phyloP scores from a whole-genome alignment of 768 basidiomycete genomes.

The Tricholoma hemisulphureum region DNA sequence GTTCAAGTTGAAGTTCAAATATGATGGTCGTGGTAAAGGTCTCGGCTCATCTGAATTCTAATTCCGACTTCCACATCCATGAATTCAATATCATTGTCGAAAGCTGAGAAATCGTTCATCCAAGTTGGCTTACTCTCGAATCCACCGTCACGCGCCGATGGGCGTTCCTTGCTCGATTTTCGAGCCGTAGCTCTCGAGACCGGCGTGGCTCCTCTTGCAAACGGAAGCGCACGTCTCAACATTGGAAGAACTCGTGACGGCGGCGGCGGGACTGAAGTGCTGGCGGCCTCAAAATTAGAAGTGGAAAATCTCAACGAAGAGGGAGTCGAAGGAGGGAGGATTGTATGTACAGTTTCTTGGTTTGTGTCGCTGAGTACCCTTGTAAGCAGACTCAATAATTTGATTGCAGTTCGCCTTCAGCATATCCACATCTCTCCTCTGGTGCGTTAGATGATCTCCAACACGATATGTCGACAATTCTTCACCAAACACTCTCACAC shows the following conservation, averaged over 20 bases:
- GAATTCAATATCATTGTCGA: conserved; percentile 50
- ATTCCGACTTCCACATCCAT: not conserved
- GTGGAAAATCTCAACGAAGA: conserved; percentile 56
- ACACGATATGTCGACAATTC: conserved; percentile 62
- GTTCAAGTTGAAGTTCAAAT: too few species aligned
- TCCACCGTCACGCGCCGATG: conserved; percentile 73
- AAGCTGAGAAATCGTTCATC: conserved; percentile 78
- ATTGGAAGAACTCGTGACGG: conserved; percentile 62
- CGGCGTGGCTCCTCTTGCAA: conserved; percentile 75
- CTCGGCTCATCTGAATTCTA: not conserved
- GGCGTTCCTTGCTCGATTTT: conserved; percentile 65
- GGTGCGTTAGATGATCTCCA: conserved; percentile 73
- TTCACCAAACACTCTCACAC: conserved; percentile 67
- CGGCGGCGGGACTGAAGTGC: conserved; percentile 70
- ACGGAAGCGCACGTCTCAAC: conserved; percentile 76
- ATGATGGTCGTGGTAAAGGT: too few species aligned
- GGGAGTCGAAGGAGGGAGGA: conserved; percentile 55
- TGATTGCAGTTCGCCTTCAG: conserved; percentile 71
- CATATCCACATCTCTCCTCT: conserved; percentile 68
- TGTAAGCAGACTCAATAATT: conserved; percentile 13
- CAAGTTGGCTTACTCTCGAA: conserved; percentile 58
- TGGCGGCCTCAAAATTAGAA: conserved; percentile 79
- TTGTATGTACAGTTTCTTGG: conserved; percentile 76
- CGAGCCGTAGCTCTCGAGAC: conserved; percentile 73
- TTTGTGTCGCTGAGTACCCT: conserved; percentile 37